phyloP scores from a whole-genome alignment of 2,329 filamentous ascomycete species.

The Claviceps humidiphila region DNA sequence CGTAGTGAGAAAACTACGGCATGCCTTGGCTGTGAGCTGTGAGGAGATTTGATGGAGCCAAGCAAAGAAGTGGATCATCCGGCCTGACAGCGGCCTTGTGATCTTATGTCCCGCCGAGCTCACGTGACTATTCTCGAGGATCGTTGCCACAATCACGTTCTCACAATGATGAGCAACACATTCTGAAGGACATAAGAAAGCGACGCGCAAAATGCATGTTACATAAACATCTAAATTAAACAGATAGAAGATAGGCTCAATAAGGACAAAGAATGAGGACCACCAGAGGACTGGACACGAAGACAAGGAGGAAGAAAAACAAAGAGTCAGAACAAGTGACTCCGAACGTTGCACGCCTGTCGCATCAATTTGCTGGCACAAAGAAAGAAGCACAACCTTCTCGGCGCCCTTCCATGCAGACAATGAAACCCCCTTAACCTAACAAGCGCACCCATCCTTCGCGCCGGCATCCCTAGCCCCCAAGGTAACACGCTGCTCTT shows the following conservation, averaged over 20 bases:
- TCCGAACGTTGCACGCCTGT: conserved; percentile 10
- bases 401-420: conserved; percentile 1
- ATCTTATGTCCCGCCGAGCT: not conserved
- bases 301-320: conserved; percentile 2
- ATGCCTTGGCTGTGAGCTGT: conserved; percentile 3
- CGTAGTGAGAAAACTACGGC: not conserved
- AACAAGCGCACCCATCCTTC: conserved; percentile 90
- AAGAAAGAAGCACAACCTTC: conserved; percentile 1
- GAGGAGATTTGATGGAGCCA: conserved; percentile 13
- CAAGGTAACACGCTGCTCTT: conserved; percentile 72
- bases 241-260: not conserved
- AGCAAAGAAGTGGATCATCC: conserved; percentile 9
- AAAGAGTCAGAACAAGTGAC: conserved; percentile 1
- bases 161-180: too few species aligned
- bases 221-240: conserved; percentile 3
- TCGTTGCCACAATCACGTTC: too few species aligned
- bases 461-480: conserved; percentile 59
- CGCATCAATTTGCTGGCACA: conserved; percentile 6
- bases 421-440: conserved; percentile 7
- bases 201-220: not conserved
- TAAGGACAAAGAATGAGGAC: not conserved
- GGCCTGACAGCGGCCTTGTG: not conserved
- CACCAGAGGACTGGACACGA: not conserved
- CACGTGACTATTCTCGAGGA: conserved; percentile 7
- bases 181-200: not conserved